phyloP scores from a whole-genome alignment of 2,329 filamentous ascomycete species.

The Colletotrichum sp. region DNA sequence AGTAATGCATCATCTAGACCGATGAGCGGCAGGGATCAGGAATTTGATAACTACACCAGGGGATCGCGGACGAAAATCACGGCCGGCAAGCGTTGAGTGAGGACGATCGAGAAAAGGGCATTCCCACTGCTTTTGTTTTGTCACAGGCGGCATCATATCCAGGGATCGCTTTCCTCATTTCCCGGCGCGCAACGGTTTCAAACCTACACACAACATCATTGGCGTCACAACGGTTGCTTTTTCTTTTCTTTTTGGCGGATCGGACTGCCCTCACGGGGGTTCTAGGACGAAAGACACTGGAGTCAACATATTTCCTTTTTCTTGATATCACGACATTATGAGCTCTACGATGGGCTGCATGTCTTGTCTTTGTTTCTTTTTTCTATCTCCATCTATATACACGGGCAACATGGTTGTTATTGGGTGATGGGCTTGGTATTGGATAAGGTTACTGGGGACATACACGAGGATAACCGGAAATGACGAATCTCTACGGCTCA shows the following conservation, averaged over 20 bases:
- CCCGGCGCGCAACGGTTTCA: background rate
- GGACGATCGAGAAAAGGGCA: background rate
- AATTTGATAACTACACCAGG: background rate
- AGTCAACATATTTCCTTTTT: background rate
- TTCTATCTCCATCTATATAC: background rate
- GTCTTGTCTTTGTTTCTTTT: background rate
- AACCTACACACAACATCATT: background rate
- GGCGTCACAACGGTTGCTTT: background rate
- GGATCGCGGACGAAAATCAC: constrained; percentile 1
- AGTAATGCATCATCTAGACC: background rate
- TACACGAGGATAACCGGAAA: background rate
- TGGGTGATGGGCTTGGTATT: background rate
- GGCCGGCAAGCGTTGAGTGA: background rate
- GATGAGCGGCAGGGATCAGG: background rate
- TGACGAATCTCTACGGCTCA: background rate
- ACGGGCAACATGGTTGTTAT: background rate
- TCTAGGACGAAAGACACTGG: background rate
- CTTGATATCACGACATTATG: background rate
- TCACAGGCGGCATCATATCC: background rate
- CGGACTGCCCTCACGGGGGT: constrained; percentile 8
- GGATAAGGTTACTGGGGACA: background rate
- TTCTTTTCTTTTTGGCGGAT: background rate
- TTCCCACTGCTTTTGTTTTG: background rate
- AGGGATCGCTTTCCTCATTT: background rate
- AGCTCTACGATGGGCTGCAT: background rate